Percentiles rank a stretch among this genome's conserved stretches.
phyloP scores from a whole-genome alignment of 2,329 filamentous ascomycete species.

The Beauveria caledonica region DNA sequence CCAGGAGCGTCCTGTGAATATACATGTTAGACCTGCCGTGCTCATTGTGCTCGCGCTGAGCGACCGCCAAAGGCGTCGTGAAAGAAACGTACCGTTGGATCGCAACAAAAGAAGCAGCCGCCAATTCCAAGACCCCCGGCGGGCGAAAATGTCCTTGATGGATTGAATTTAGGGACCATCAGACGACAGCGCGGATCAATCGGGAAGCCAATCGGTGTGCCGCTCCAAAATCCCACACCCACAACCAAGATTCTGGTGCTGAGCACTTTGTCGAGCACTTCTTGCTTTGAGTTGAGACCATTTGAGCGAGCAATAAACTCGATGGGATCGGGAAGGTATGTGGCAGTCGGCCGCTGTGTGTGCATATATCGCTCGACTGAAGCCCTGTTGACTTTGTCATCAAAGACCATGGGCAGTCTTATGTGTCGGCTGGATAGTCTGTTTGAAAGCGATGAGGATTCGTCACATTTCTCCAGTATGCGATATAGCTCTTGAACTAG shows the following conservation, averaged over 20 bases:
- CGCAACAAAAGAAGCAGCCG: conserved; percentile 23
- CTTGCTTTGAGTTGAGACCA: conserved; percentile 23
- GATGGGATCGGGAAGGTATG: conserved; percentile 52
- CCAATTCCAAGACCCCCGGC: conserved; percentile 26
- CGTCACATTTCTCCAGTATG: conserved; percentile 33
- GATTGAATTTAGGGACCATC: conserved; percentile 21
- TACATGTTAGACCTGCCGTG: neutral
- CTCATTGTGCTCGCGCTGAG: neutral
- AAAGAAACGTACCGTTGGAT: conserved; percentile 17
- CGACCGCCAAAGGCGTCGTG: neutral
- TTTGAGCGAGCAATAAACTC: conserved; percentile 37
- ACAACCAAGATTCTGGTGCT: conserved; percentile 25
- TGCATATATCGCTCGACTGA: conserved; percentile 44
- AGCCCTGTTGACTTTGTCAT: conserved; percentile 29
- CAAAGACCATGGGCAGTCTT: conserved; percentile 20
- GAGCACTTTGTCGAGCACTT: conserved; percentile 25
- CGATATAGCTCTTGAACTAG: neutral
- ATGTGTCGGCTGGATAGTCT: conserved; percentile 14
- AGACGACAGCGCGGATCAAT: conserved; percentile 12
- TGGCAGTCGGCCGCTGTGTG: conserved; percentile 48
- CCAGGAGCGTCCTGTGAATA: conserved; percentile 22
- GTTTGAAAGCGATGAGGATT: conserved; percentile 18
- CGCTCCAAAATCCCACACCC: conserved; percentile 25
- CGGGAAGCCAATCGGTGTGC: conserved; percentile 22
- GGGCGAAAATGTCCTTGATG: conserved; percentile 24